Base-by-base conservation (phyloP, 148 eudicot species). In the Camellia japonica region DNA sequence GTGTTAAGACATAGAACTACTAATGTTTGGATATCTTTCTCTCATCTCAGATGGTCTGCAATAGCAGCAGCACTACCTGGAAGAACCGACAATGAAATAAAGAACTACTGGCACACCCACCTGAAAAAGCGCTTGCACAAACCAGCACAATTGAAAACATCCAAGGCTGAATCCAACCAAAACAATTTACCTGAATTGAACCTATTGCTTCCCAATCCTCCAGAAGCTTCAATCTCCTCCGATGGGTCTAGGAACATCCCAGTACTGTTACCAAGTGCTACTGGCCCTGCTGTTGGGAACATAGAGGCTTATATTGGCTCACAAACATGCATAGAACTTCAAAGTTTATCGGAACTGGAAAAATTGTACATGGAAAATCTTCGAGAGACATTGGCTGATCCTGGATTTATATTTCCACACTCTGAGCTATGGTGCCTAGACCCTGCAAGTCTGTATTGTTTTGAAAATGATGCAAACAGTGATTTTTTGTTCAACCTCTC, bases 61-160 rank as follows among this genome's bases (percentile, higher is more conserved):
- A 68, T 68, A 2, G 78, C 78, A 41, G 61, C 66, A 75, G 41
- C 15, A 30, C 13, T 75, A 6, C 65, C 65, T 0, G 65, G 65
- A 23, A 43, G 49, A 47, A 55, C 78, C 3, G 65, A 75, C 49
- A 55, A 75, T 2, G 67, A 58, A 11, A 30, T 75, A 55, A 75
- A 75, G 8, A 56, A 58, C 43, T 19, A 55, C 47, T 75, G 66
- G 68, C 68, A 72, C 60, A 49, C 75, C 16, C 42, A 72, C 60
- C 38, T 72, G 7, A 51, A 72, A 60, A 72, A 72, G 15, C 75
- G 75, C 51, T 3, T 43, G 2, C 3, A 44, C 20, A 14, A 68
- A 6, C 72, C 1, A 23, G 42, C 13, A 1, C 38, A 23, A 9
- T 23, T 10, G 20, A 13, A 64, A 23, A 23, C 3, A 6, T 6